Conservation (phyloP, 768 basidiomycete species). For the Lactarius indigo region DNA sequence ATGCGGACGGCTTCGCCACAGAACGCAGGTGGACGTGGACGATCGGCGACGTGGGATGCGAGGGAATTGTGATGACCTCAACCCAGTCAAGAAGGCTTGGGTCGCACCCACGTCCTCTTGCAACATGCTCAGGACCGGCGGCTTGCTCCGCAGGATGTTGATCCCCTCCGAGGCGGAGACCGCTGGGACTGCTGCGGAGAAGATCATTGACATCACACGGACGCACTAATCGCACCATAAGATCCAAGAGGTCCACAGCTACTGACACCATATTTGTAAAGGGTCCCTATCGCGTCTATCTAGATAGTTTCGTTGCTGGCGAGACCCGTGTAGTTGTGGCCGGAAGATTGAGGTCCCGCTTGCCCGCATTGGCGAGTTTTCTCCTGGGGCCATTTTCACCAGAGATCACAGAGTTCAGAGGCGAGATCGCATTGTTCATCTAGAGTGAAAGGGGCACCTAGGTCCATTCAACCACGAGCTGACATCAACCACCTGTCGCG, state of each 20-base stretch:
- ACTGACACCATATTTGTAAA: slow-evolving; percentile 90
- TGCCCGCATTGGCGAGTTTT: slow-evolving; percentile 81
- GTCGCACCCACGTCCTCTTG: slow-evolving; percentile 78
- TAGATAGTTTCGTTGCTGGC: too few species aligned
- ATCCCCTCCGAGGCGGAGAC: slow-evolving; percentile 87
- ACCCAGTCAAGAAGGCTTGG: slow-evolving; percentile 75
- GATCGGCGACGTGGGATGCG: slow-evolving; percentile 81
- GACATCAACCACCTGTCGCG: slow-evolving; percentile 84
- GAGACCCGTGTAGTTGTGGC: too few species aligned
- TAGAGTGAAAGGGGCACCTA: slow-evolving; percentile 58
- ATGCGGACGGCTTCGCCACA: slow-evolving; percentile 24
- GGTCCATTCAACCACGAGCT: slow-evolving; percentile 96
- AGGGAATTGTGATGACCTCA: slow-evolving; percentile 82
- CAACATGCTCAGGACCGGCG: slow-evolving; percentile 68
- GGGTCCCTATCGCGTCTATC: slow-evolving; percentile 77
- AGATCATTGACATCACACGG: slow-evolving; percentile 44
- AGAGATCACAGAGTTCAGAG: slow-evolving; percentile 68
- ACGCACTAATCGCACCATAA: slow-evolving; percentile 90
- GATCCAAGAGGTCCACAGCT: slow-evolving; percentile 96
- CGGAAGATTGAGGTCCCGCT: too few species aligned
- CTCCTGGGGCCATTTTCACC: slow-evolving; percentile 84
- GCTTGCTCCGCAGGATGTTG: slow-evolving; percentile 69
- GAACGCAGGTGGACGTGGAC: slow-evolving; percentile 78
- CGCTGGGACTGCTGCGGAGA: slow-evolving; percentile 92
- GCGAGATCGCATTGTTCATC: slow-evolving; percentile 64